Evolutionary conservation across 2,329 filamentous ascomycete genomes (phyloP), one percentile per base, ranked within the genome.

Genomic region (Botryotinia calthae): DNA sequence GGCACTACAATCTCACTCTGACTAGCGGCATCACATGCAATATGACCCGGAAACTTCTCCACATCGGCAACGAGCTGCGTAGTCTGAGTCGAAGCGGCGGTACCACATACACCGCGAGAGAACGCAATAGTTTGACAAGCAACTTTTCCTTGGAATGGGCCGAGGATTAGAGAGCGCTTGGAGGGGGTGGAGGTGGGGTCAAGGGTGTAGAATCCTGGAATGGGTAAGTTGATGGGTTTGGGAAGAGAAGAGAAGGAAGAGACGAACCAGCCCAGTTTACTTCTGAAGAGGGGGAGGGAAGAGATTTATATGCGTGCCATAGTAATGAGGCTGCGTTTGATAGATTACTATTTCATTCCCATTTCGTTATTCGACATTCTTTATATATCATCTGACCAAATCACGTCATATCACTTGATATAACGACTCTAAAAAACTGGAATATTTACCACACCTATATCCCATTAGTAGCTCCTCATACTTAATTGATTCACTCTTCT

Each of bases 1-100:
- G 93, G 93, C 66, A 95, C 93, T 28, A 96, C 93, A 80, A 96
- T 90, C 84, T 96, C 93, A 80, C 93, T 95, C 83, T 85, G 88
- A 78, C 89, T 93, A 73, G 89, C 90, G 6, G 88, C 87, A 81
- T 96, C 93, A 80, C 93, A 95, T 16, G 93, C 92, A 79, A 96
- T 95, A 80, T 95, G 93, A 2, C 92, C 93, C 0, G 91, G 91
- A 79, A 95, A 95, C 69, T 83, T 79, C 61, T 93, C 90, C 12
- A 96, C 92, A 80, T 96, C 90, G 20, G 84, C 82, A 0, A 91
- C 87, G 10, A 94, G 81, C 82, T 93, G 91, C 18, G 92, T 94
- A 73, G 82, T 80, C 62, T 82, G 82, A 5, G 84, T 86, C 37
- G 85, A 79, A 1, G 92, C 93, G 0, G 92, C 92, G 10, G 88